phyloP scores from a whole-genome alignment of 208 protist genomes.

The Blastocrithidia nonstop region DNA sequence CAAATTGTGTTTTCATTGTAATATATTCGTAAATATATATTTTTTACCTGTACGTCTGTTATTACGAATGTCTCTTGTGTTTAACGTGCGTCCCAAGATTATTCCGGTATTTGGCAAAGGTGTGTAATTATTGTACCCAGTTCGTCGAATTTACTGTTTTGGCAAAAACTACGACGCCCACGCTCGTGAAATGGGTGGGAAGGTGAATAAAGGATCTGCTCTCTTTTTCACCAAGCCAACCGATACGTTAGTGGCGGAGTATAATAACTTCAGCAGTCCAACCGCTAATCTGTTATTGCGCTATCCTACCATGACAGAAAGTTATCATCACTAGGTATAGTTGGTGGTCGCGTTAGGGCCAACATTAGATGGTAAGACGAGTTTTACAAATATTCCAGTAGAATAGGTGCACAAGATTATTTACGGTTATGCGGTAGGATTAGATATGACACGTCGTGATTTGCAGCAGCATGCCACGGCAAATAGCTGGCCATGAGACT shows the following conservation, averaged over 20 bases:
- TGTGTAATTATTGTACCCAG: constrained; percentile 21
- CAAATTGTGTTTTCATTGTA: too few species aligned
- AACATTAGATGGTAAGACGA: background rate
- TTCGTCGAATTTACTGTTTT: constrained; percentile 59
- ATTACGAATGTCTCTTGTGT: constrained; percentile 6
- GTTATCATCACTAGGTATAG: constrained; percentile 77
- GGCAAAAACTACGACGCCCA: constrained; percentile 66
- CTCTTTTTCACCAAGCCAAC: constrained; percentile 77
- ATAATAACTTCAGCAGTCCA: constrained; percentile 7
- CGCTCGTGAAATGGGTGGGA: constrained; percentile 54
- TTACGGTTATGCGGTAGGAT: constrained; percentile 58
- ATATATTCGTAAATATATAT: background rate
- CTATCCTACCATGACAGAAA: constrained; percentile 44
- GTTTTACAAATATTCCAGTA: constrained; percentile 18
- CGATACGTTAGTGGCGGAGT: constrained; percentile 23
- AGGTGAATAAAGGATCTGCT: constrained; percentile 21
- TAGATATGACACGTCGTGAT: constrained; percentile 84
- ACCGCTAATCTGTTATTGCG: constrained; percentile 16
- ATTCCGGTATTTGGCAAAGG: constrained; percentile 17
- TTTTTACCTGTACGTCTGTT: constrained; percentile 3
- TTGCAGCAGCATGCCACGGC: constrained; percentile 56
- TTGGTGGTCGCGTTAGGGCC: constrained; percentile 56
- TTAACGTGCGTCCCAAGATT: constrained; percentile 12
- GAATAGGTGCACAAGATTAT: constrained; percentile 37
- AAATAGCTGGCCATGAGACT: constrained; percentile 63